Evolutionary conservation across 2,329 filamentous ascomycete genomes (phyloP), one percentile per base, ranked within the genome.

Genomic region (Curvularia spicifera): DNA sequence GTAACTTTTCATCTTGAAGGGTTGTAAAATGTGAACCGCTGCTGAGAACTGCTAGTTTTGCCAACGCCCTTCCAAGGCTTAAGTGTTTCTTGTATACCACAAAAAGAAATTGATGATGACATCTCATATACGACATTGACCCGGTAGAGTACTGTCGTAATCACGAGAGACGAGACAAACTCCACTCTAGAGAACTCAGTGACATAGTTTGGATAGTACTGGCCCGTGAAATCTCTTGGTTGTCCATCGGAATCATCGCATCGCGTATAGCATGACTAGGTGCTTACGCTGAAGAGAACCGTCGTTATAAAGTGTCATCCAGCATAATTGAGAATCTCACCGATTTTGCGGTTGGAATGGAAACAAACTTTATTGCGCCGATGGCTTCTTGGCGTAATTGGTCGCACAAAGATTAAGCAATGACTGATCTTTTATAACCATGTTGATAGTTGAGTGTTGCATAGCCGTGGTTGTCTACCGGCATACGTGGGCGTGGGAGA

Each of bases 1-100:
- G 42, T 37, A 45, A 44, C 15, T 39, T 37, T 50, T 58, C 51
- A 55, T 58, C 13, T 40, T 55, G 46, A 37, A 37, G 37, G 44
- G 35, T 46, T 24, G 28, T 10, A 15, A 33, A 35, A 35, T 44
- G 44, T 39, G 50, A 31, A 33, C 1, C 43, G 43, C 44, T 53
- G 55, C 39, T 28, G 22, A 51, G 48, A 24, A 37, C 13, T 26
- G 35, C 8, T 37, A 31, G 35, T 28, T 52, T 24, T 43, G 35
- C 26, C n/a, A 43, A 42, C 33, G 28, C 51, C 22, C 20, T 53
- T 26, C 51, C 39, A 31, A 37, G 39, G 31, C 45, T 54, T 57
- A 55, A 45, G 31, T 37, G 43, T 45, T 39, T 40, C 39, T 46
- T 49, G 45, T 26, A 26, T 12, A 31, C 29, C 29, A 12, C 10